phyloP scores from a whole-genome alignment of 352 stramenopile species.

The Phytophthora pluvialis region DNA sequence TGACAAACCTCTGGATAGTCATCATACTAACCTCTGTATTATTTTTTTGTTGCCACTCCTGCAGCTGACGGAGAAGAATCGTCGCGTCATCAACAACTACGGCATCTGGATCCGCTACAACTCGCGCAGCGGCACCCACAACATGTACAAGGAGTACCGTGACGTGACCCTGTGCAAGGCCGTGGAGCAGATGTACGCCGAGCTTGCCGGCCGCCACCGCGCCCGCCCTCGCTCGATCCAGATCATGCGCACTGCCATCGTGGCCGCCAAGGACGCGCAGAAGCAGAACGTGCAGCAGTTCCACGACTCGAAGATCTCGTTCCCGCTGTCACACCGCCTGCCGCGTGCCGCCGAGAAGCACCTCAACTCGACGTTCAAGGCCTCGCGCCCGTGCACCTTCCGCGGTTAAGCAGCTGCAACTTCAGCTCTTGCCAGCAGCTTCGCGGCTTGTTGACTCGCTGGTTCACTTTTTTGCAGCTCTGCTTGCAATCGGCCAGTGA shows the following conservation, averaged over 20 bases:
- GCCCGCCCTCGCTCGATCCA: conserved; percentile 97
- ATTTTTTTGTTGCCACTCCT: conserved; percentile 16
- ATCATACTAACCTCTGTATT: conserved; percentile 22
- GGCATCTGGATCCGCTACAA: conserved; percentile 99
- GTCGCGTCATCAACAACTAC: conserved; percentile 99
- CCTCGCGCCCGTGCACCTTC: conserved; percentile 97
- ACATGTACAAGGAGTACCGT: conserved; percentile 99
- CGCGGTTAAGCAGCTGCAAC: conserved; percentile 91
- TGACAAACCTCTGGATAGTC: background rate
- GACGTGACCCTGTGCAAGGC: conserved; percentile 97
- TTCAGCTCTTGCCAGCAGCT: conserved; percentile 13
- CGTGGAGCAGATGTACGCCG: conserved; percentile 98
- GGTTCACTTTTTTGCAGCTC: background rate
- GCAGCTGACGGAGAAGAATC: conserved; percentile 98
- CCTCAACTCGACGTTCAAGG: conserved; percentile 96
- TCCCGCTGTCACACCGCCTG: conserved; percentile 98
- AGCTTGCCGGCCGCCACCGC: conserved; percentile 99
- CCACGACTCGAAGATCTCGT: conserved; percentile 97
- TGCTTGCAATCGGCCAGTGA: conserved; percentile 6
- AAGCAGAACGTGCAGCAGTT: conserved; percentile 98
- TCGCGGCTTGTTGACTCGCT: conserved; percentile 17
- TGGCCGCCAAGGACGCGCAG: conserved; percentile 96
- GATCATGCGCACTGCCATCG: conserved; percentile 98
- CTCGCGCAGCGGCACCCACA: conserved; percentile 99
- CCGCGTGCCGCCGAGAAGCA: conserved; percentile 94